Evolutionary conservation across 805 yeast genomes (phyloP), one percentile per base, ranked within the genome.

Genomic region (Kodamaea kaohsiungensis): DNA sequence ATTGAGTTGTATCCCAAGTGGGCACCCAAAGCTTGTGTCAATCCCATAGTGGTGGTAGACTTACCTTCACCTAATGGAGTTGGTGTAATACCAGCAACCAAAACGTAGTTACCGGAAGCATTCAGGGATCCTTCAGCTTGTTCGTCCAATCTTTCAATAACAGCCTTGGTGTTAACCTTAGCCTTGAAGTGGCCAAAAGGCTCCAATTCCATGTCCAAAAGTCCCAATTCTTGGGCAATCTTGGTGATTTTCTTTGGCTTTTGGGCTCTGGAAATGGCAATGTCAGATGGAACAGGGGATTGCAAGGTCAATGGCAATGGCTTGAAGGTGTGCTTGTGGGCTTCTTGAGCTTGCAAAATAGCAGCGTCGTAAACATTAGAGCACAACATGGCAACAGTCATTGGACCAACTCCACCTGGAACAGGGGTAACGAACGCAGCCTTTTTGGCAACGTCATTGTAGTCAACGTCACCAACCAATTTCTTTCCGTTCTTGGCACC

Each of bases 331-430:
- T 82, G 76, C 65, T 77, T 71, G 65, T 81, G 79, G 9, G 77
- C 76, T 51, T 64, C 76, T 70, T 71, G 71, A 53, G 74, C 78
- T 64, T 79, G 83, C 52, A 81, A 74, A 63, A 87, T 79, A 17
- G 98, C 96, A 50, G 97, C 90, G 59, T 82, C 80, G 54, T 85
- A 77, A 9, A 93, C 93, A 66, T 95, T 93, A 59, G 87, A 82
- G 58, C 92, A 82, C 56, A 93, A 83, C 97, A 92, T 91, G 42
- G 97, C 97, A 48, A 93, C 98, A 25, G 99, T 93, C 98, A 93
- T 93, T 59, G 99, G 99, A 42, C 99, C 99, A 58, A 93, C 98
- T 63, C 98, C 98, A 68, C 98, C 98, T 33, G 99, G 99, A 53
- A 93, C 99, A 15, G 99, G 99, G 5, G 98, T 92, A 58, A 95